Evolutionary conservation across 306 rosid species (phyloP).

Genomic region (Carpinus viminea): DNA sequence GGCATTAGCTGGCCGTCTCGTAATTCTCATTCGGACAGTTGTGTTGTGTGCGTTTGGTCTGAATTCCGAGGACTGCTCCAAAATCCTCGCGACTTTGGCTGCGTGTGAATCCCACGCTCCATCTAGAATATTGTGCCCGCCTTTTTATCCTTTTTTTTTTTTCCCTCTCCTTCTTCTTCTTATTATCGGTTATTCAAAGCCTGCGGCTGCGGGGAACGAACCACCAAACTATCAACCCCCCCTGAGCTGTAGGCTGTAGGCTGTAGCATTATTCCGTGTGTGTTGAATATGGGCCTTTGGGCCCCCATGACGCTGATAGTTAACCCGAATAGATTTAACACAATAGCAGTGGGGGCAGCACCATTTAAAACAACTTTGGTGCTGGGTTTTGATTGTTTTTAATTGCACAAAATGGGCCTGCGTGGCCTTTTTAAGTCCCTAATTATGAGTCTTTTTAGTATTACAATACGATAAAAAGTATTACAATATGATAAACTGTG

Average conservation of each 20-base stretch:
- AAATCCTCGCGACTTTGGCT: constrained; percentile 16
- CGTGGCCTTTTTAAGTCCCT: too few relatives aligned
- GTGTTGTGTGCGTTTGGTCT: not conserved
- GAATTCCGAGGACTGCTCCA: not conserved
- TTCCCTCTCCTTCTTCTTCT: not conserved
- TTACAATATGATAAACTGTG: too few relatives aligned
- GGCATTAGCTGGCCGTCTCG: constrained; percentile 33
- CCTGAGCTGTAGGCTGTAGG: not conserved
- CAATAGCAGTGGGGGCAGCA: too few relatives aligned
- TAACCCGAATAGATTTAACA: too few relatives aligned
- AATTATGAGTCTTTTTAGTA: not conserved
- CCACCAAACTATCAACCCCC: not conserved
- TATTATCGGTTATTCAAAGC: not conserved
- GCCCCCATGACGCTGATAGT: not conserved
- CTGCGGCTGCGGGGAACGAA: not conserved
- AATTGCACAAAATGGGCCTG: too few relatives aligned
- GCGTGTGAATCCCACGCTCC: constrained; percentile 31
- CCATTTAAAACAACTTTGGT: too few relatives aligned
- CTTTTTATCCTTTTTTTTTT: not conserved
- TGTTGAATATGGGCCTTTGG: not conserved
- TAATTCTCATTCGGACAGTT: constrained; percentile 30
- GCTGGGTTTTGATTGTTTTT: too few relatives aligned
- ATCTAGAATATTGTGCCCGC: constrained; percentile 5
- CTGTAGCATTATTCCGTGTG: not conserved
- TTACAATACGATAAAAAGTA: too few relatives aligned